Base-by-base conservation (phyloP, 805 yeast genomes). In the Torulaspora maleeae region DNA sequence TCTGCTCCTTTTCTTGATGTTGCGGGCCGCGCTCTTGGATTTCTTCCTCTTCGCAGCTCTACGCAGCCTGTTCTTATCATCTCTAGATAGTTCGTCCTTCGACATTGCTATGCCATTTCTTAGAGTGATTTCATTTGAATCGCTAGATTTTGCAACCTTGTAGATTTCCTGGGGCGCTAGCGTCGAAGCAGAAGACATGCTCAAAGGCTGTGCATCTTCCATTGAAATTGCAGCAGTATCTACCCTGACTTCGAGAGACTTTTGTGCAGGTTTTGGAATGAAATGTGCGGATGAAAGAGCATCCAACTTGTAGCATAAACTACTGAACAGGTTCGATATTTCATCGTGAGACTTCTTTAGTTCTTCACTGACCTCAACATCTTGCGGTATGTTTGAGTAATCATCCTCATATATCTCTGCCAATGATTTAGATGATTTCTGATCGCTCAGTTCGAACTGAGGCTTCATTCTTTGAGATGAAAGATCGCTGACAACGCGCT, bases 151-250 rank as follows among this genome's bases (percentile, higher is more conserved):
- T 50, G 67, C 71, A 6, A 72, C 63, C 61, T 74, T 78, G 67
- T 83, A 93, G 7, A 93, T 74, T 68, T 91, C 99, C 70, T 91
- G 99, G 32, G 99, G 99, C 2, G 99, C 99, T 57, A 93, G 74
- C 39, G 85, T 78, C 11, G 82, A 71, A 17, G 82, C 86, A 27
- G 77, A 70, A 1, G 93, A 79, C 69, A 86, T 74, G 29, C 89
- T 82, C 47, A 87, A 73, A 40, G 99, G 99, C 69, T 89, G 97
- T 1, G 96, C 93, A 60, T 93, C 98, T 68, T 91, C 99, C 95
- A 91, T 86, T 1, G 83, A 61, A 40, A 93, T 83, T 1, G 95
- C 77, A 4, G 95, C 82, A 0, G 86, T 75, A 45, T 90, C 84
- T 30, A 89, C 87, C 62, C 84, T 87, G 60, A 93, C 82, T 47